Conservation (phyloP, 1,284 basidiomycete species). For the Uromyces viciae-fabae region DNA sequence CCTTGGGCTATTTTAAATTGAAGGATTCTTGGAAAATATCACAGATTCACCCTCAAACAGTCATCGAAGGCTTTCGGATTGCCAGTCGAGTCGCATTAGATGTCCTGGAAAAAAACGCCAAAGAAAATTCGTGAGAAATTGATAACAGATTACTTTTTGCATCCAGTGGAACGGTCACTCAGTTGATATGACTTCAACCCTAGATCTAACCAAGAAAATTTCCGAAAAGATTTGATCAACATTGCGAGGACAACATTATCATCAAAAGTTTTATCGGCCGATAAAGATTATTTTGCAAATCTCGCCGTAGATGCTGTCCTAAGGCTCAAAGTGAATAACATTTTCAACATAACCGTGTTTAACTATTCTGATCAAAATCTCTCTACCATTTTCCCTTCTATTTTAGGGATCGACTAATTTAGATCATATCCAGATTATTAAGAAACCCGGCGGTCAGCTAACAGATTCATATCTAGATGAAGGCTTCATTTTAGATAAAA, state of each 20-base stretch:
- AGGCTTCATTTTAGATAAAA: constrained; percentile 97
- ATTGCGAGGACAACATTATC: constrained; percentile 94
- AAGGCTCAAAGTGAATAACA: constrained; percentile 68
- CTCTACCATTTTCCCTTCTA: not conserved
- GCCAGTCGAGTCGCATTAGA: constrained; percentile 79
- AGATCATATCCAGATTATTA: constrained; percentile 99
- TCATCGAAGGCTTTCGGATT: constrained; percentile 95
- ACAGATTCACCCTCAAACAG: constrained; percentile 98
- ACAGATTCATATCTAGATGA: constrained; percentile 98
- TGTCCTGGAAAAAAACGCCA: constrained; percentile 74
- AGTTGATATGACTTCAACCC: not conserved
- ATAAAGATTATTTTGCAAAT: constrained; percentile 98
- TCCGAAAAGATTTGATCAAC: constrained; percentile 87
- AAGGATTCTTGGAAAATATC: constrained; percentile 53
- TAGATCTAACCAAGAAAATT: constrained; percentile 69
- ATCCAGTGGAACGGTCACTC: not conserved
- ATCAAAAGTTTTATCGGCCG: constrained; percentile 92
- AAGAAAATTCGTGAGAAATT: constrained; percentile 72
- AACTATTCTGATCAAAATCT: not conserved
- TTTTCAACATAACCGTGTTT: not conserved
- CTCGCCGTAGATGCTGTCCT: constrained; percentile 96
- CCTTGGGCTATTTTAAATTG: not conserved
- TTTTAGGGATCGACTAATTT: constrained; percentile 83
- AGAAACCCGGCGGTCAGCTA: constrained; percentile 97
- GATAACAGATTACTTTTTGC: not conserved